phyloP scores from a whole-genome alignment of 208 protist species.

The Trypanosoma mega region DNA sequence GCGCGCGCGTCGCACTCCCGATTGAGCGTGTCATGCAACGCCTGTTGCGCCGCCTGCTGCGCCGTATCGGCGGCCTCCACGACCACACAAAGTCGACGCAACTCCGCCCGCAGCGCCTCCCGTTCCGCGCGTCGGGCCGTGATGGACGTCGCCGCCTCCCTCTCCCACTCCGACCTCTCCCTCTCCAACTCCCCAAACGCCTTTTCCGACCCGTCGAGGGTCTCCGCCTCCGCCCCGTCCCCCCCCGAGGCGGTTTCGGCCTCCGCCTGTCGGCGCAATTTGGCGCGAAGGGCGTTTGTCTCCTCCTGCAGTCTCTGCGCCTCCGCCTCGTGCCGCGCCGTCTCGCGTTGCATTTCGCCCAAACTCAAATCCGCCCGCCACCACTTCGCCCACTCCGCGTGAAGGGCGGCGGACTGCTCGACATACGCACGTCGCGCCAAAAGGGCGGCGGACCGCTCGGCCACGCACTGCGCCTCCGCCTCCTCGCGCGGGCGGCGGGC shows the following conservation, averaged over 20 bases:
- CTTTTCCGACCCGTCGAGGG: slow-evolving; percentile 22
- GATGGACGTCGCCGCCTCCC: neutral
- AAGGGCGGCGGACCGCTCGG: slow-evolving; percentile 9
- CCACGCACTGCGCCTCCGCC: slow-evolving; percentile 11
- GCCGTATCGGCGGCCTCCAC: slow-evolving; percentile 46
- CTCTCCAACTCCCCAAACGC: slow-evolving; percentile 19
- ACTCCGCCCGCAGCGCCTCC: slow-evolving; percentile 24
- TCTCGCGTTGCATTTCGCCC: neutral
- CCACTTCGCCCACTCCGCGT: slow-evolving; percentile 10
- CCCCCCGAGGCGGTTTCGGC: too few species aligned
- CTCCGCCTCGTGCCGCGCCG: too few species aligned
- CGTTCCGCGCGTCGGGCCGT: slow-evolving; percentile 11
- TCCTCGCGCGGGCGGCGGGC: slow-evolving; percentile 26
- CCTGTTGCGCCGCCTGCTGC: slow-evolving; percentile 38
- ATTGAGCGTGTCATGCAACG: slow-evolving; percentile 33
- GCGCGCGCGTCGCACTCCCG: slow-evolving; percentile 18
- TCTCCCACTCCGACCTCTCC: slow-evolving; percentile 13
- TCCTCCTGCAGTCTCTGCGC: too few species aligned
- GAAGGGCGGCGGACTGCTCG: neutral
- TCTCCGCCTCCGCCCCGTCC: slow-evolving; percentile 17
- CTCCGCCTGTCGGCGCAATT: too few species aligned
- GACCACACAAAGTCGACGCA: slow-evolving; percentile 32
- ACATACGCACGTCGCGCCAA: slow-evolving; percentile 22
- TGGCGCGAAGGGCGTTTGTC: too few species aligned
- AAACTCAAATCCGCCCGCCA: slow-evolving; percentile 13